These are phyloP conservation scores for Neurospora hispaniola DNA, from an alignment of 495 filamentous ascomycete genomes.

Conservation along the genomic window DNA sequence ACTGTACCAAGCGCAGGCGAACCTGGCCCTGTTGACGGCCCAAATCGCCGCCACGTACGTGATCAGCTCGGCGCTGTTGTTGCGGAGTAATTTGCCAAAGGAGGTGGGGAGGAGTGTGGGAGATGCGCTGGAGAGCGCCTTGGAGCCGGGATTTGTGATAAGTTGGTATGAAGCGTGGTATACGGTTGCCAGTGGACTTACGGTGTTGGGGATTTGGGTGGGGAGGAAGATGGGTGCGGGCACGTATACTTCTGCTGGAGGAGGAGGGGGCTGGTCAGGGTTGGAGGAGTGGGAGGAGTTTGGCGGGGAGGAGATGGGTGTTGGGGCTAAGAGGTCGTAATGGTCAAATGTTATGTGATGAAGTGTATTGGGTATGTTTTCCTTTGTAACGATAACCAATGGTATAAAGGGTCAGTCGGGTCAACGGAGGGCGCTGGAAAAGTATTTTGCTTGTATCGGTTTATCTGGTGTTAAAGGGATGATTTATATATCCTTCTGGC, in stretches of 20 bases:
- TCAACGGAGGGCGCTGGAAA: not conserved
- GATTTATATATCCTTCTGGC: not conserved
- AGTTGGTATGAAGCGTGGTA: constrained; percentile 84
- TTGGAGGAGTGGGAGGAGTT: constrained; percentile 55
- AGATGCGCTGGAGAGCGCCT: constrained; percentile 58
- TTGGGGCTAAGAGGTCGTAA: constrained; percentile 44
- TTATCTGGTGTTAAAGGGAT: not conserved
- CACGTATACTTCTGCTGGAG: not conserved
- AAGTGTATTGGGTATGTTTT: not conserved
- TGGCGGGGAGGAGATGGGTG: constrained; percentile 56
- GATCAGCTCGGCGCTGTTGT: constrained; percentile 59
- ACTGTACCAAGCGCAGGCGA: constrained; percentile 51
- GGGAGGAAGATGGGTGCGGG: constrained; percentile 43
- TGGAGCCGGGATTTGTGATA: constrained; percentile 61
- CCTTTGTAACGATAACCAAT: not conserved
- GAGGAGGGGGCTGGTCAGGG: constrained; percentile 27
- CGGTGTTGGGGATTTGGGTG: constrained; percentile 56
- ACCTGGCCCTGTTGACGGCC: constrained; percentile 59
- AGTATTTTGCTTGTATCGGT: not conserved
- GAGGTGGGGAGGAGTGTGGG: constrained; percentile 61
- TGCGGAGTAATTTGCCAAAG: constrained; percentile 60
- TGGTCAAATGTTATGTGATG: not conserved
- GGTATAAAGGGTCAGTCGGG: not conserved
- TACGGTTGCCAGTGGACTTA: constrained; percentile 47
- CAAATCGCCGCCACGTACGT: constrained; percentile 75